Evolutionary conservation across 2,329 filamentous ascomycete species (phyloP), one percentile per base, ranked within the genome.

Genomic region (Leptographium radiaticola): DNA sequence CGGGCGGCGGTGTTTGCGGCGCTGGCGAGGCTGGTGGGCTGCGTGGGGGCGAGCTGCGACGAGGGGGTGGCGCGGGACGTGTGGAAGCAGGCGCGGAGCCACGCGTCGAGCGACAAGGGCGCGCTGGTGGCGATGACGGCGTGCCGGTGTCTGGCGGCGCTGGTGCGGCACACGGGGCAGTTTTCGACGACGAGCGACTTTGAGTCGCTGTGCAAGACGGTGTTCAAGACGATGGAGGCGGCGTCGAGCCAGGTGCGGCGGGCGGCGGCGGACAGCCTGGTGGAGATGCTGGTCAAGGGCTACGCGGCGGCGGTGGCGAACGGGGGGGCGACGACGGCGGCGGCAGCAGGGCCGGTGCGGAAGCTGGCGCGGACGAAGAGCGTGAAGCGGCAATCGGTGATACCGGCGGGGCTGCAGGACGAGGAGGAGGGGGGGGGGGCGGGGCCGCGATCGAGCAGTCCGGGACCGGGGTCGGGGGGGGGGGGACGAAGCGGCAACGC

Each of bases 121-220:
- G 76, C 82, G 3, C 75, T 95, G 38, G 89, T 91, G 9, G 81
- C 95, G 65, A 78, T 85, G 16, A 80, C 82, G 54, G 86, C 88
- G 10, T 94, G 87, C 63, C 82, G 82, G 59, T 94, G 88, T 64
- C 70, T 98, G 58, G 84, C 86, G 63, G 75, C 82, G 53, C 71
- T 97, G 49, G 71, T 86, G 25, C 83, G 79, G 54, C 73, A 79
- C 57, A 96, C 90, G 0, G 69, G 78, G 0, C 94, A 87, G 65
- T 97, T 97, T 64, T 84, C 89, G 64, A 95, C 94, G 63, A 81
- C 85, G 15, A 84, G 77, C 65, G 93, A 98, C 65, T 95, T 95
- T 63, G 93, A 98, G 60, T 89, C 86, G 65, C 70, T 97, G 20
- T 89, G 91, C 67, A 79, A 79, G 38, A 81, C 85, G 7, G 72